Evolutionary conservation across 1,284 basidiomycete species (phyloP).

Genomic region (Rhodotorula glutinis): DNA sequence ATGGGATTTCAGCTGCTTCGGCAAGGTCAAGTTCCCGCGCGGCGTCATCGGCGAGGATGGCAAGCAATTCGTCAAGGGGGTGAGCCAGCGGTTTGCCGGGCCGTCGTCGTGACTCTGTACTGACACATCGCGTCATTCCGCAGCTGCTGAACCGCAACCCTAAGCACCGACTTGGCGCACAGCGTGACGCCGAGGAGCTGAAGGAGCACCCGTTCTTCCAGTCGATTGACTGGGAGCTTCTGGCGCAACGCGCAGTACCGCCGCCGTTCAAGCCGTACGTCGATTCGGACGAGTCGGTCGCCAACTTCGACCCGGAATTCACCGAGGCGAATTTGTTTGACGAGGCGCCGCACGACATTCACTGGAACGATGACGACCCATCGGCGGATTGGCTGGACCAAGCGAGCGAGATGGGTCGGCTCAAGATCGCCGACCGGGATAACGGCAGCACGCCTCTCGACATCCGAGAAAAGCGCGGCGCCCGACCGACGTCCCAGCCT

Average conservation of each 20-base stretch:
- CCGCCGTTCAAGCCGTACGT: constrained; percentile 98
- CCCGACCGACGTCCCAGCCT: constrained; percentile 57
- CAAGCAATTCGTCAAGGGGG: constrained; percentile 98
- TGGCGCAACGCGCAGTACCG: constrained; percentile 84
- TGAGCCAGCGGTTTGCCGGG: too few species aligned
- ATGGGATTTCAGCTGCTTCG: constrained; percentile 56
- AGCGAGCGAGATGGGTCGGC: constrained; percentile 30
- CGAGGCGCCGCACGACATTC: constrained; percentile 55
- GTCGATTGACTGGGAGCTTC: constrained; percentile 81
- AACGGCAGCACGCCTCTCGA: constrained; percentile 25
- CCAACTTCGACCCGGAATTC: constrained; percentile 98
- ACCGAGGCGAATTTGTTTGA: constrained; percentile 78
- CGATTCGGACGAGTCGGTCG: constrained; percentile 95
- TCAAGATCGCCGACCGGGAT: constrained; percentile 15
- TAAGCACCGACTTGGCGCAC: constrained; percentile 88
- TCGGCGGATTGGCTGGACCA: constrained; percentile 42
- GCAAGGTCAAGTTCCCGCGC: constrained; percentile 97
- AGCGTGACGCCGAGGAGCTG: constrained; percentile 85
- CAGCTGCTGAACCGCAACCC: constrained; percentile 97
- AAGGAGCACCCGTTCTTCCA: constrained; percentile 97
- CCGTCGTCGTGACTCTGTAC: accelerated
- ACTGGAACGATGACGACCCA: constrained; percentile 53
- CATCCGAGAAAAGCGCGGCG: constrained; percentile 39
- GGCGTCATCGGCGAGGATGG: constrained; percentile 94
- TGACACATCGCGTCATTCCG: neutral